A percentile compares a stretch with the other conserved stretches of the same genome.
Conservation (phyloP, 225 moss, liverwort and hornwort species). For the Asterella californica region DNA sequence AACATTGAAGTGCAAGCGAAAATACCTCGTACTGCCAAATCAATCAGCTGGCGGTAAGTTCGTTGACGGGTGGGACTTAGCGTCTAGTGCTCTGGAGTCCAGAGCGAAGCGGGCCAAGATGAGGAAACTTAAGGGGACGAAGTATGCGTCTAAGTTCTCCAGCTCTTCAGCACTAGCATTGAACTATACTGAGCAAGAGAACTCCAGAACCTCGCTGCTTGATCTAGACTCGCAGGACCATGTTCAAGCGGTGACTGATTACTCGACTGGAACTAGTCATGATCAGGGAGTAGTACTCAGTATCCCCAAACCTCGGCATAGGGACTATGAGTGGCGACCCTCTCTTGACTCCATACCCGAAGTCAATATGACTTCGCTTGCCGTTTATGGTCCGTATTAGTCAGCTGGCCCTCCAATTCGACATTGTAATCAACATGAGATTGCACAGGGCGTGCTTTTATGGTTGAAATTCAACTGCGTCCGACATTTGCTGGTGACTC, state of each 20-base stretch:
- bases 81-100: background rate
- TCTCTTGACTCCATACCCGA: constrained; percentile 15
- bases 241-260: background rate
- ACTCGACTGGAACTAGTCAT: background rate
- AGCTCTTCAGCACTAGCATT: background rate
- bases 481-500: background rate
- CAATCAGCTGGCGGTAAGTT: constrained; percentile 1
- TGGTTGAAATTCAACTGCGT: background rate
- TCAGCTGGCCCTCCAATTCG: background rate
- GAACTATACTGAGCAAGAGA: background rate
- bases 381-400: no score
- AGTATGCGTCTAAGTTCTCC: no score
- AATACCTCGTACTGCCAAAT: constrained; percentile 7
- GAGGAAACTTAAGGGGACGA: background rate
- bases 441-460: no score
- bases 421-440: background rate
- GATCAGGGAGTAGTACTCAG: background rate
- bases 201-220: background rate
- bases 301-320: background rate
- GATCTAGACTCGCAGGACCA: background rate
- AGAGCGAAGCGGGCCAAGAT: background rate
- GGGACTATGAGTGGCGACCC: constrained; percentile 8
- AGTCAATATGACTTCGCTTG: background rate
- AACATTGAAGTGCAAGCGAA: background rate
- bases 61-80: background rate